Conservation (phyloP, 192 early-diverging fungal genomes). For the Nowakowskiella sp. region DNA sequence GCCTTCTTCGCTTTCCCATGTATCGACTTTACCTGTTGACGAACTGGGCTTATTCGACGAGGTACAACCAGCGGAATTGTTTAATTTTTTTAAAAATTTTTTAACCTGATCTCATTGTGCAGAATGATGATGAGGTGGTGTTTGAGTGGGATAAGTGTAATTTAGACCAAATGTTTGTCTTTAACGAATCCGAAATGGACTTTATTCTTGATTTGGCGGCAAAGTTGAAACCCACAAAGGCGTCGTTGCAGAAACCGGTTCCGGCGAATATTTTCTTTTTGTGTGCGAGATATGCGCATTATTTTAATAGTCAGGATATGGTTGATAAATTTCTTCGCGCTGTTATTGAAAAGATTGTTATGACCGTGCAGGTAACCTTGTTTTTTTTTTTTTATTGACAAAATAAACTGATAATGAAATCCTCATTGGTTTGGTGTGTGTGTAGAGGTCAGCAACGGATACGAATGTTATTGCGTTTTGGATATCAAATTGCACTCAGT, state of each 20-base stretch:
- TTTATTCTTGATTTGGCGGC: conserved; percentile 64
- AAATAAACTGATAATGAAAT: too few relatives aligned
- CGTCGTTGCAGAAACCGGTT: conserved; percentile 29
- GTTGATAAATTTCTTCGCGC: conserved; percentile 59
- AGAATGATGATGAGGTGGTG: conserved; percentile 1
- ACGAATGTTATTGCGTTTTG: conserved; percentile 65
- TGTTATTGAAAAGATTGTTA: conserved; percentile 48
- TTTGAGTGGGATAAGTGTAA: conserved; percentile 78
- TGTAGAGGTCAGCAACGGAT: conserved; percentile 40
- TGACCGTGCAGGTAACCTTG: conserved; percentile 41
- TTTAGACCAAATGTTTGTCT: conserved; percentile 95
- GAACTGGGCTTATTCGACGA: not conserved
- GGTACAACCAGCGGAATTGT: not conserved
- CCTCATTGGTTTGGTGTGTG: not conserved
- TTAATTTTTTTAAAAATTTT: too few relatives aligned
- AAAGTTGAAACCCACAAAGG: conserved; percentile 17
- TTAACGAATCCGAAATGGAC: conserved; percentile 61
- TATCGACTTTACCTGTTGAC: not conserved
- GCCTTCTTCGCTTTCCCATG: not conserved
- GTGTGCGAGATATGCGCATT: conserved; percentile 79
- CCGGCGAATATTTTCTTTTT: conserved; percentile 85
- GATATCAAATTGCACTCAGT: conserved; percentile 75
- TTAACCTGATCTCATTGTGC: too few relatives aligned
- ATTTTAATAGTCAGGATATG: conserved; percentile 65
- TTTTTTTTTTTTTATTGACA: conserved; percentile 1